These are phyloP conservation scores for Ophiostoma montium DNA, from an alignment of 2,329 filamentous ascomycete genomes.

Conservation along the genomic window DNA sequence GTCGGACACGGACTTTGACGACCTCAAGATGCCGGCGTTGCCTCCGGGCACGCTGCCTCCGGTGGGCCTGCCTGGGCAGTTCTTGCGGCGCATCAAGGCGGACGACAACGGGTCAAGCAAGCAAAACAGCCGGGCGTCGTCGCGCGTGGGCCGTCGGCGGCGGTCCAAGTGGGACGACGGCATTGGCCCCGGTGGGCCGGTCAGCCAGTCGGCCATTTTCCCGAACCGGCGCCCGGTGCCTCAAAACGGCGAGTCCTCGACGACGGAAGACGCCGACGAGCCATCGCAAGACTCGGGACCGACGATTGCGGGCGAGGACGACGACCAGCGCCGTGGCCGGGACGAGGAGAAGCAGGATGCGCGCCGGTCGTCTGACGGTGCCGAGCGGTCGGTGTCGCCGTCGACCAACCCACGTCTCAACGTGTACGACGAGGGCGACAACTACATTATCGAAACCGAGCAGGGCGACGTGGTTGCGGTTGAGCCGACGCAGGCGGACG, in stretches of 20 bases:
- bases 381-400: constrained; percentile 8
- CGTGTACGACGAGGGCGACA: constrained; percentile 65
- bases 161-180: constrained; percentile 57
- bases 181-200: constrained; percentile 71
- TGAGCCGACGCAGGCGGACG: constrained; percentile 23
- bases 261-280: constrained; percentile 15
- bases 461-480: constrained; percentile 75
- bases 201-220: constrained; percentile 78
- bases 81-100: constrained; percentile 71
- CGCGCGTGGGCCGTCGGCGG: constrained; percentile 44
- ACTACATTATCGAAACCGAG: constrained; percentile 70
- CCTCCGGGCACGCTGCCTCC: constrained; percentile 61
- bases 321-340: background rate
- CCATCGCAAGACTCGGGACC: constrained; percentile 6
- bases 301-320: background rate
- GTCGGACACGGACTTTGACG: constrained; percentile 61
- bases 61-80: constrained; percentile 56
- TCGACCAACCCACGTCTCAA: constrained; percentile 32
- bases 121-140: constrained; percentile 44
- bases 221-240: constrained; percentile 33
- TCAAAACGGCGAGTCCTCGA: constrained; percentile 9
- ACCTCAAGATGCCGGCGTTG: constrained; percentile 43
- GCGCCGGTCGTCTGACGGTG: constrained; percentile 8
- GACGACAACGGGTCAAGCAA: constrained; percentile 43
- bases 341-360: background rate